phyloP scores from a whole-genome alignment of 192 early-diverging fungal genomes.

The Gryganskiella cystojenkinii region DNA sequence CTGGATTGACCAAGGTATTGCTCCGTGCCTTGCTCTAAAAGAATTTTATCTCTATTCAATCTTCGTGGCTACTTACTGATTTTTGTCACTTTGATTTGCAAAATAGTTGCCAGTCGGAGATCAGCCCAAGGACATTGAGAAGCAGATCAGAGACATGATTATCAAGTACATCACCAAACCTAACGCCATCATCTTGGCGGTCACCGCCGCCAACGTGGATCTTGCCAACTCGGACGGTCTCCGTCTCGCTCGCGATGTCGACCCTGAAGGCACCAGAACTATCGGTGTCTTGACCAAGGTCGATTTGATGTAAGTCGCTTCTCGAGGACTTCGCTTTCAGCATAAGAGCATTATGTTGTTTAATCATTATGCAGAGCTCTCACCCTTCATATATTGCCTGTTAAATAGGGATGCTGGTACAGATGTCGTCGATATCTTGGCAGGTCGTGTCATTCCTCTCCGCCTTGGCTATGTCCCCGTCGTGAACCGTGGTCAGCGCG shows the following conservation, averaged over 20 bases:
- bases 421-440: constrained; percentile 99
- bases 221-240: constrained; percentile 99
- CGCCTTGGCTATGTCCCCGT: constrained; percentile 98
- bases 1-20: constrained; percentile 94
- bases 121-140: constrained; percentile 99
- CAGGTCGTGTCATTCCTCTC: constrained; percentile 96
- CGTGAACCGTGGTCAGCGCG: constrained; percentile 98
- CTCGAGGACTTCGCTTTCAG: neutral
- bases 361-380: neutral
- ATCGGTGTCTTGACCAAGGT: constrained; percentile 99
- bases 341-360: neutral
- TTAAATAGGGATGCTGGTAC: constrained; percentile 87
- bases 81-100: neutral
- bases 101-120: constrained; percentile 93
- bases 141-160: constrained; percentile 98
- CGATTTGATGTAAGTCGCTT: constrained; percentile 92
- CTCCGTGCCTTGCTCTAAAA: neutral
- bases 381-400: neutral
- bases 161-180: constrained; percentile 97
- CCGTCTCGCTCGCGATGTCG: constrained; percentile 98
- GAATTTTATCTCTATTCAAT: neutral
- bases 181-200: constrained; percentile 97
- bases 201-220: constrained; percentile 98
- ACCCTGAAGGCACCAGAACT: constrained; percentile 97
- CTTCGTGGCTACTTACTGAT: no score